Evolutionary conservation across 2,329 filamentous ascomycete genomes (phyloP), one percentile per base, ranked within the genome.

Genomic region (Massarina eburnea): DNA sequence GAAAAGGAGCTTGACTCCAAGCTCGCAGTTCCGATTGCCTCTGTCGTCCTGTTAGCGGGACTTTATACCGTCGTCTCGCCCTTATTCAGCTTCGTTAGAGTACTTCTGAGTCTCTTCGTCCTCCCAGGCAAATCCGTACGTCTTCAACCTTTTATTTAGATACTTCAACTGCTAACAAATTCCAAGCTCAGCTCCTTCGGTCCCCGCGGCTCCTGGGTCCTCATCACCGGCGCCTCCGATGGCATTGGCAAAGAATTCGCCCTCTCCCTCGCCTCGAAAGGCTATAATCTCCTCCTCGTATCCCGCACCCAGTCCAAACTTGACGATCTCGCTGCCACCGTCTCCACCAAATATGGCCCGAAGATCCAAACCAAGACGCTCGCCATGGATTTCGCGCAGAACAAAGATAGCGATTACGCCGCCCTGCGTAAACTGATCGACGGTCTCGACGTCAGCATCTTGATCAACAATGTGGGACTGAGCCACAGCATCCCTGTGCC

Each of bases 181-280:
- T n/a, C 8, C 15, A 34, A 66, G 92, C 84, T 99, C 47, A 85
- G 85, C 60, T 90, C 87, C 58, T 97, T 95, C 74, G 94, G 91
- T 58, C 87, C 87, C 59, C 89, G 90, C 63, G 92, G 92, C 51
- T 91, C 87, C 47, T 99, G 92, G 91, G 94, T 89, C 24, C 83
- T 99, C 44, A 81, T 99, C 32, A 99, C 94, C 20, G 94, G 94
- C 53, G 94, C 92, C 41, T 96, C 91, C 9, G 94, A 99, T 72
- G 95, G 94, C 54, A 85, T 99, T 52, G 94, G 94, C 68, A 97
- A 96, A 74, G 94, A 99, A 75, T 99, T 90, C 69, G 90, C 92
- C 29, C 80, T 87, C 24, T 91, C 97, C 71, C 85, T 99, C 46
- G 91, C 94, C 19, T 78, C 83, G 51, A 91, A 94, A 69, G 91